Conservation (phyloP, 2,329 filamentous ascomycete genomes). For the Beauveria brongniartii region DNA sequence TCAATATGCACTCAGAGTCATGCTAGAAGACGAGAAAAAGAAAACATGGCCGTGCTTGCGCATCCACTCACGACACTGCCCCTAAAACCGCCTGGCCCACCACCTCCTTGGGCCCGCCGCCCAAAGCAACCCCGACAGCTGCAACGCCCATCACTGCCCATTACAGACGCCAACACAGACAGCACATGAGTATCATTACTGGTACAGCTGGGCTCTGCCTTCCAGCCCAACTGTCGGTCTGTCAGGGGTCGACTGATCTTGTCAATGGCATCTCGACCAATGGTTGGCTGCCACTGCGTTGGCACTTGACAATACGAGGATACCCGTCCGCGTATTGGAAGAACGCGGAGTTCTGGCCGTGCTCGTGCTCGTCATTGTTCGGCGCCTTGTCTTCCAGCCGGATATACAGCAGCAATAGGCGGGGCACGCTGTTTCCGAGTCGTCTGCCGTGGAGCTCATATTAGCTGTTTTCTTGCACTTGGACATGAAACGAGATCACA, state of each 20-base stretch:
- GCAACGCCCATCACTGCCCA: background rate
- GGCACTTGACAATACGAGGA: background rate
- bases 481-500: background rate
- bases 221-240: conserved; percentile 2
- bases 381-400: background rate
- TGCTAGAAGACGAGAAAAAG: background rate
- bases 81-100: background rate
- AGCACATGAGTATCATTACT: background rate
- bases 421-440: background rate
- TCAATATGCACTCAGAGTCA: background rate
- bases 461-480: background rate
- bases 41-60: conserved; percentile 3
- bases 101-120: background rate
- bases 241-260: background rate
- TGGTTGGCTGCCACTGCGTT: background rate
- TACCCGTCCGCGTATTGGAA: background rate
- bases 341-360: background rate
- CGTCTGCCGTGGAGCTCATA: background rate
- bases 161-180: background rate
- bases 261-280: background rate
- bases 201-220: background rate
- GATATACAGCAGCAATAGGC: background rate
- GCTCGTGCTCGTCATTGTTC: background rate
- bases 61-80: background rate
- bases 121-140: background rate